Percentiles rank a stretch among this genome's conserved stretches.
phyloP scores from a whole-genome alignment of 768 basidiomycete species.

The Boletus fagicola region DNA sequence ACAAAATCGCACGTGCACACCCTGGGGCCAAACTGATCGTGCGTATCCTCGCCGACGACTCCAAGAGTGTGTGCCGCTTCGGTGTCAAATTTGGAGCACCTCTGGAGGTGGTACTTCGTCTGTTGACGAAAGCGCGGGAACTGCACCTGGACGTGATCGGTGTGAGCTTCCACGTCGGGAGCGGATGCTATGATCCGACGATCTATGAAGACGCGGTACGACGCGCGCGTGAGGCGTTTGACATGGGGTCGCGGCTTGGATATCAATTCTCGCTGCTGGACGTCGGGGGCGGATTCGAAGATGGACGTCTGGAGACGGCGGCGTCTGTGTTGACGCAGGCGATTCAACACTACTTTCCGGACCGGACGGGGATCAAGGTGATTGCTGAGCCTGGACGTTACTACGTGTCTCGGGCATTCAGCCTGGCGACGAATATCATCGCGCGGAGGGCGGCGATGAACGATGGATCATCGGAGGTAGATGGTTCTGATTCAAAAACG shows the following conservation, averaged over 20 bases:
- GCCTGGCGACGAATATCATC: slow-evolving; percentile 89
- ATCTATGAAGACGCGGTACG: slow-evolving; percentile 88
- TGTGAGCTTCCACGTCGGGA: slow-evolving; percentile 97
- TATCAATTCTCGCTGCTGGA: slow-evolving; percentile 85
- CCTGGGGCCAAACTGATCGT: slow-evolving; percentile 84
- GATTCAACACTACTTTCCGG: slow-evolving; percentile 78
- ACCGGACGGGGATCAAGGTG: slow-evolving; percentile 63
- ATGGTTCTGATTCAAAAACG: slow-evolving; percentile 19
- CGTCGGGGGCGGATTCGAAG: slow-evolving; percentile 96
- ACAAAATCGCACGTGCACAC: slow-evolving; percentile 84
- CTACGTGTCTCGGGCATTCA: slow-evolving; percentile 90
- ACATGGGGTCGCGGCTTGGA: slow-evolving; percentile 79
- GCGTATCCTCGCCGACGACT: slow-evolving; percentile 97
- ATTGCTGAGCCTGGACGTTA: slow-evolving; percentile 97
- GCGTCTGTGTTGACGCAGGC: slow-evolving; percentile 68
- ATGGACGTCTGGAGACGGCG: slow-evolving; percentile 77
- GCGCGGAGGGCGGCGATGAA: slow-evolving; percentile 69
- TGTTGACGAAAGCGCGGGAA: slow-evolving; percentile 77
- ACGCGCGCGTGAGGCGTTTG: slow-evolving; percentile 81
- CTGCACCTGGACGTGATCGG: slow-evolving; percentile 85
- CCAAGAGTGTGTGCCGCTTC: slow-evolving; percentile 88
- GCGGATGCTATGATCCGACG: slow-evolving; percentile 90
- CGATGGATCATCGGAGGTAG: slow-evolving; percentile 29
- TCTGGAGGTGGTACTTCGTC: slow-evolving; percentile 69
- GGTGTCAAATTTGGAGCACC: slow-evolving; percentile 97